phyloP scores from a whole-genome alignment of 345 rosid species.

The Dipteronia sinensis region DNA sequence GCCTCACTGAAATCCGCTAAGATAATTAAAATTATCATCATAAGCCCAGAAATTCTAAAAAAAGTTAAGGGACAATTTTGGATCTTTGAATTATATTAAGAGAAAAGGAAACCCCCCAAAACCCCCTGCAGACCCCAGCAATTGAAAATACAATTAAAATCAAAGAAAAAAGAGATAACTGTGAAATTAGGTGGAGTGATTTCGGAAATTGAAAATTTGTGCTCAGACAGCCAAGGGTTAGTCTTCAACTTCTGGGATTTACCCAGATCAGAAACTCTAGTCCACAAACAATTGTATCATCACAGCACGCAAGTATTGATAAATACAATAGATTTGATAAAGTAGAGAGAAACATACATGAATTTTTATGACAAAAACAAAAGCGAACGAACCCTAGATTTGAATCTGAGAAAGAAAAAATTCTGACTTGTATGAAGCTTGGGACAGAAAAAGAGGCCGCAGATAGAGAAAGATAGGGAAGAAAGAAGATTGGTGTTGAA shows the following conservation, averaged over 20 bases:
- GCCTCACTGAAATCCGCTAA: constrained; percentile 99
- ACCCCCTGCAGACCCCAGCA: neutral
- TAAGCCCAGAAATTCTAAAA: constrained; percentile 51
- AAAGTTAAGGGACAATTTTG: too few species aligned
- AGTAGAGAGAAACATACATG: neutral
- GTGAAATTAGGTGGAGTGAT: too few species aligned
- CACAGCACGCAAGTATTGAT: constrained; percentile 38
- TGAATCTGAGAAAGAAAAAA: neutral
- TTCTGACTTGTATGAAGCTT: neutral
- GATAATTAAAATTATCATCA: constrained; percentile 73
- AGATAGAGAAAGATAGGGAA: accelerated
- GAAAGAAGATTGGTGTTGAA: neutral
- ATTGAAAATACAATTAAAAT: neutral
- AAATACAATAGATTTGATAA: neutral
- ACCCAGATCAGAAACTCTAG: constrained; percentile 99
- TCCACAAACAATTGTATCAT: constrained; percentile 79
- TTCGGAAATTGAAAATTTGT: constrained; percentile 4
- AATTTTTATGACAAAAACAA: neutral
- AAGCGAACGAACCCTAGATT: neutral
- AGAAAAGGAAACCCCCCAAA: neutral
- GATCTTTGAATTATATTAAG: too few species aligned
- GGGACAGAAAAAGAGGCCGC: neutral
- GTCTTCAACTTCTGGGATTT: constrained; percentile 70
- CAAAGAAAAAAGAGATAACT: neutral
- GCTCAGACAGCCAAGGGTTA: constrained; percentile 99